These are phyloP conservation scores for Candida gigantensis DNA, from an alignment of 1,139 yeast genomes.

Conservation along the genomic window DNA sequence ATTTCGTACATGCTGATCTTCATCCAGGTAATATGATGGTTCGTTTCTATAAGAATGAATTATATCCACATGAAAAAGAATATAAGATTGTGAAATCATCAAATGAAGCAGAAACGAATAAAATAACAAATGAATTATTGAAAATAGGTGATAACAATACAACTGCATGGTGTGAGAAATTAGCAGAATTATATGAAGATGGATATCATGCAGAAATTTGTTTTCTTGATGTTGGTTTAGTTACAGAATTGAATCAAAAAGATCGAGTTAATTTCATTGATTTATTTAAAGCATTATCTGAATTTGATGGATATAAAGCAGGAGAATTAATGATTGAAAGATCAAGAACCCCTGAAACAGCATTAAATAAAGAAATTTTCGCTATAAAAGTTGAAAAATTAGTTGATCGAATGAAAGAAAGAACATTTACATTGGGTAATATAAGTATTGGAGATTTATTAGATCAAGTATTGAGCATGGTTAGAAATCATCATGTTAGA, in stretches of 20 bases:
- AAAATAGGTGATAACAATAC: constrained; percentile 34
- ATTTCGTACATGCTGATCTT: constrained; percentile 92
- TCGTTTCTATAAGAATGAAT: constrained; percentile 60
- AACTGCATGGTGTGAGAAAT: constrained; percentile 51
- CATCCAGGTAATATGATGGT: constrained; percentile 96
- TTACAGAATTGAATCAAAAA: constrained; percentile 77
- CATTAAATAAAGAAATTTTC: constrained; percentile 77
- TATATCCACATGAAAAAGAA: constrained; percentile 46
- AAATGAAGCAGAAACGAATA: constrained; percentile 49
- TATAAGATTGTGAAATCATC: constrained; percentile 48
- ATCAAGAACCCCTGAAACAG: constrained; percentile 92
- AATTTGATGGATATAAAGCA: constrained; percentile 90
- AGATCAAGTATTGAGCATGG: constrained; percentile 87
- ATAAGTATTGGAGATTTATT: constrained; percentile 89
- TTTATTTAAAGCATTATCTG: constrained; percentile 82
- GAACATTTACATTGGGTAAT: constrained; percentile 91
- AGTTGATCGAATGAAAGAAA: constrained; percentile 75
- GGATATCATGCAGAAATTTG: constrained; percentile 87
- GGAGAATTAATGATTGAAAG: constrained; percentile 96
- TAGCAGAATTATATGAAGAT: constrained; percentile 52
- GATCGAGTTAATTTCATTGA: constrained; percentile 88
- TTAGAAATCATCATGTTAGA: constrained; percentile 88
- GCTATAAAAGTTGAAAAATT: constrained; percentile 84
- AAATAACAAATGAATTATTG: constrained; percentile 49
- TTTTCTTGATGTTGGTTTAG: constrained; percentile 89